Base-by-base conservation (phyloP, 108 stramenopile genomes). In the Cyclostephanos tholiformis region DNA sequence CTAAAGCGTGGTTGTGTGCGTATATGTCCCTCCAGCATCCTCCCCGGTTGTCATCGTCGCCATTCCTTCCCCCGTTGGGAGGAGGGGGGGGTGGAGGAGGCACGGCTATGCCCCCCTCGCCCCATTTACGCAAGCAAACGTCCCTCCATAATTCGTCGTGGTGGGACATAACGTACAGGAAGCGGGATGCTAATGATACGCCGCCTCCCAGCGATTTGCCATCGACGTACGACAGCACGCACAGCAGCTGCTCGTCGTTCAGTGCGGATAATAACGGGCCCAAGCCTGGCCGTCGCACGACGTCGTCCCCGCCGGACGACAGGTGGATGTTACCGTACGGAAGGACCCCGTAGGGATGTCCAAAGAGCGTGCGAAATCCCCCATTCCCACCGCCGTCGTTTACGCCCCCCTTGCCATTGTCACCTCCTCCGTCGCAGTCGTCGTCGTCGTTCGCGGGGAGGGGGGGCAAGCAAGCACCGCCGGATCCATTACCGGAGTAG, bases 71-170 rank as follows among this genome's bases (percentile, higher is more conserved):
- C 14, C 57, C 19, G n/a, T 32, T 4, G 0, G 26, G 30, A 32
- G 17, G 29, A 58, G 57, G 14, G 29, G 57, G 4, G 17, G 57
- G 65, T 67, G 80, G 82, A 49, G 76, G 27, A 13, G 27, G 61
- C 13, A 62, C 76, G 30, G 60, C 46, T 52, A 67, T 77, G 20
- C 58, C 76, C 53, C 19, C 50, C 50, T 73, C 72, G 4, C 81
- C 81, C 72, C 82, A 90, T 46, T 63, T 38, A 62, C 87, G 64
- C 48, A 93, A 71, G 0, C 84, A 85, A 69, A 91, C 76, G 76
- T 95, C 93, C 68, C 93, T 85, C 93, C 93, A 95, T 59, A 95
- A 67, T 52, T 92, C 91, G 13, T 87, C 89, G 63, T 91, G 89
- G 83, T 95, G 91, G 27, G 87, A 87, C 4, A 84, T 84, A 2